Conservation (phyloP, 257 asterid genomes). For the Linderniella brevidens region DNA sequence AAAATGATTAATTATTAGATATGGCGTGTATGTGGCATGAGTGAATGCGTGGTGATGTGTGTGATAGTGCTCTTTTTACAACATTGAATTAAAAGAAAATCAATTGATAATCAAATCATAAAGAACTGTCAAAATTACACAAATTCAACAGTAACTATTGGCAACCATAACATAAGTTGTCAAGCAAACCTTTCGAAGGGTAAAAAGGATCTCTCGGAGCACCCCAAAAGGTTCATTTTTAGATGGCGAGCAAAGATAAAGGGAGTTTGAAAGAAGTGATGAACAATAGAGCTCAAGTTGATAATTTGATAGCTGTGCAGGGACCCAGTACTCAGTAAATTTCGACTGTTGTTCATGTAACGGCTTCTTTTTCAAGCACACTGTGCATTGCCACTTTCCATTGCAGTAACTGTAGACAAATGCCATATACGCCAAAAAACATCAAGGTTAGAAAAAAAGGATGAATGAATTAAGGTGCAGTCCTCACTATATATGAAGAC, state of each 20-base stretch:
- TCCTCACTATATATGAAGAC: too few species aligned
- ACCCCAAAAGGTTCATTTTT: conserved; percentile 48
- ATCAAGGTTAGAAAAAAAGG: too few species aligned
- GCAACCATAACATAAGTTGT: conserved; percentile 10
- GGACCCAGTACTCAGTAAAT: conserved; percentile 83
- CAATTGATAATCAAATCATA: too few species aligned
- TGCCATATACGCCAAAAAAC: too few species aligned
- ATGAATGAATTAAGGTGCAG: too few species aligned
- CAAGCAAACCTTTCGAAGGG: conserved; percentile 60
- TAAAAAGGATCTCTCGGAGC: conserved; percentile 41
- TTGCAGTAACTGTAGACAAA: too few species aligned
- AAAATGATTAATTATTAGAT: conserved; percentile 4
- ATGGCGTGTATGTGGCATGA: conserved; percentile 2
- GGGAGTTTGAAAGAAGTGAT: conserved; percentile 36
- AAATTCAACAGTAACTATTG: conserved; percentile 9
- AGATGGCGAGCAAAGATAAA: conserved; percentile 37
- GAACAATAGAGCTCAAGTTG: conserved; percentile 86
- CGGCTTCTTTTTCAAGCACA: too few species aligned
- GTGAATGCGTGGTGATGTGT: not conserved
- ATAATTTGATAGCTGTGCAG: conserved; percentile 55
- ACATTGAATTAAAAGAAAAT: too few species aligned
- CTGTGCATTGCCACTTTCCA: too few species aligned
- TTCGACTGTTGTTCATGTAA: conserved; percentile 14
- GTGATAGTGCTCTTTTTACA: too few species aligned
- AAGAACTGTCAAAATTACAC: not conserved